Evolutionary conservation across 2,329 filamentous ascomycete genomes (phyloP).

Genomic region (Neonectria punicea): DNA sequence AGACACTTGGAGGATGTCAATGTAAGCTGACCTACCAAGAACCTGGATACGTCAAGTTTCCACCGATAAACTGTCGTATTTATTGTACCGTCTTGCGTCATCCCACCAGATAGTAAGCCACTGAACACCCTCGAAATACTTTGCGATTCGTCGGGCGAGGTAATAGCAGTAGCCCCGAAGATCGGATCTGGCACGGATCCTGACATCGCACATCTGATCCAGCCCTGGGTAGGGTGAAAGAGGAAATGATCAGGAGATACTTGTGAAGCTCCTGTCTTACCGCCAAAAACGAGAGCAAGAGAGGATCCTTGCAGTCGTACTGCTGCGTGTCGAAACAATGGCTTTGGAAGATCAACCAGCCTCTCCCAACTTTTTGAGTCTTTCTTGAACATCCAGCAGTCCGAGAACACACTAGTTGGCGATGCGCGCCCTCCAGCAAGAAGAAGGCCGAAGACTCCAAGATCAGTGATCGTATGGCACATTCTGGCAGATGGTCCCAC

Average conservation of each 20-base stretch:
- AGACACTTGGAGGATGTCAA: neutral
- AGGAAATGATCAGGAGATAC: slow-evolving; percentile 65
- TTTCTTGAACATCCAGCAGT: slow-evolving; percentile 79
- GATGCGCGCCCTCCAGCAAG: slow-evolving; percentile 83
- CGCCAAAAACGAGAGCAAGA: slow-evolving; percentile 69
- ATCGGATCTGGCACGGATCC: slow-evolving; percentile 49
- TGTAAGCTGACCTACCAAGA: slow-evolving; percentile 47
- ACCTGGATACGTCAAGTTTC: slow-evolving; percentile 59
- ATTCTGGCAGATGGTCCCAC: slow-evolving; percentile 60
- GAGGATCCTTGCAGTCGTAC: slow-evolving; percentile 60
- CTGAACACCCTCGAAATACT: slow-evolving; percentile 48
- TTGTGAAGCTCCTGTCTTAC: slow-evolving; percentile 61
- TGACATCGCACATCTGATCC: slow-evolving; percentile 54
- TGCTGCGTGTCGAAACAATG: slow-evolving; percentile 80
- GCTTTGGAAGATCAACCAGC: slow-evolving; percentile 72
- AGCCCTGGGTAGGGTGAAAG: slow-evolving; percentile 60
- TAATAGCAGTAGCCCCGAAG: slow-evolving; percentile 57
- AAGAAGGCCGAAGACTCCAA: slow-evolving; percentile 68
- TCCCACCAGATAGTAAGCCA: slow-evolving; percentile 79
- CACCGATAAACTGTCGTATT: slow-evolving; percentile 73
- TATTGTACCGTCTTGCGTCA: slow-evolving; percentile 71
- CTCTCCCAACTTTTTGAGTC: slow-evolving; percentile 67
- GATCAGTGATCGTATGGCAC: slow-evolving; percentile 79
- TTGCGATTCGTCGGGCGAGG: slow-evolving; percentile 33
- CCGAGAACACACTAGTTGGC: slow-evolving; percentile 72